phyloP scores from a whole-genome alignment of 192 early-diverging fungal genomes.

The Gryganskiella cystojenkinii region DNA sequence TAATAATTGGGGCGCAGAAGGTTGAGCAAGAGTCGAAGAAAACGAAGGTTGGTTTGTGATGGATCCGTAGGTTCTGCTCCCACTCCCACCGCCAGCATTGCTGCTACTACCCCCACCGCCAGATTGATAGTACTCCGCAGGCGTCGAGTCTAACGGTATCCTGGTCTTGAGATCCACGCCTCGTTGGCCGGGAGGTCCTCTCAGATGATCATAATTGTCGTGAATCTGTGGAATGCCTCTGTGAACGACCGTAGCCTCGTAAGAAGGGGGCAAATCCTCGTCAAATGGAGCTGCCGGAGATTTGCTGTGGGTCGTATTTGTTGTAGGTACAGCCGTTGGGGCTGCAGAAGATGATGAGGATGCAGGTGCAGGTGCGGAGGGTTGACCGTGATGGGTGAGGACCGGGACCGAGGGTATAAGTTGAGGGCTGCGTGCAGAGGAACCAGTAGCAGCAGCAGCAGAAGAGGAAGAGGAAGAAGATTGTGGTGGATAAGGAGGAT shows the following conservation, averaged over 20 bases:
- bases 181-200: slow-evolving; percentile 44
- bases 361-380: no score
- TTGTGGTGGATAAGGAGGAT: neutral
- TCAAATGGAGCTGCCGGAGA: neutral
- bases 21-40: neutral
- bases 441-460: no score
- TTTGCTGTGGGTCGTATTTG: neutral
- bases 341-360: no score
- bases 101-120: slow-evolving; percentile 2
- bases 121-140: slow-evolving; percentile 22
- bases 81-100: slow-evolving; percentile 12
- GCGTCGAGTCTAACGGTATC: slow-evolving; percentile 39
- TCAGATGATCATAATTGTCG: slow-evolving; percentile 46
- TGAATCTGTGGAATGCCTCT: slow-evolving; percentile 33
- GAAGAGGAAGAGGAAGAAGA: neutral
- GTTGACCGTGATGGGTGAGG: no score
- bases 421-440: no score
- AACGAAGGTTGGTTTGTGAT: neutral
- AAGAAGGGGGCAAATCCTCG: slow-evolving; percentile 37
- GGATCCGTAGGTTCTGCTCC: neutral
- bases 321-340: neutral
- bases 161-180: slow-evolving; percentile 45
- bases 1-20: neutral
- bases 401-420: no score
- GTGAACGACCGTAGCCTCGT: slow-evolving; percentile 26